Percentiles rank a stretch among this genome's conserved stretches.
Evolutionary conservation across 1,139 yeast genomes (phyloP).

Genomic region (Pneumocystis murina): DNA sequence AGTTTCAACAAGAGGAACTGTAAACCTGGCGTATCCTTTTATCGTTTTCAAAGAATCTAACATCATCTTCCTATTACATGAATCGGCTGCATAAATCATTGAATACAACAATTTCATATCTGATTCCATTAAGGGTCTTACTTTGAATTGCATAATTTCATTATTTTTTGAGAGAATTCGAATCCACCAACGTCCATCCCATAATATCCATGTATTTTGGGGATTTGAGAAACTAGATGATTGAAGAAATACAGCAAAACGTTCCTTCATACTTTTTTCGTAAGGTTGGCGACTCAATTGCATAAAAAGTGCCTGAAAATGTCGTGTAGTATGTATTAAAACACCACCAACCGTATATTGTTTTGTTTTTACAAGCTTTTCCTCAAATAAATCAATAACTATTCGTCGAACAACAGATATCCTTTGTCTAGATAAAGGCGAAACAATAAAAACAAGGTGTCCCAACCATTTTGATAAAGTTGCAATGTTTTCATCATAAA

Average conservation of each 20-base stretch:
- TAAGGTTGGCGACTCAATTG: neutral
- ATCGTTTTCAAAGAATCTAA: neutral
- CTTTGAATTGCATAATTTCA: neutral
- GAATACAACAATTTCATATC: neutral
- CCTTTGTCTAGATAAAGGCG: neutral
- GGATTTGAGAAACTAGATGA: neutral
- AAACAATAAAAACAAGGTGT: neutral
- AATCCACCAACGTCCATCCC: conserved; percentile 1
- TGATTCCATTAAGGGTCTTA: neutral
- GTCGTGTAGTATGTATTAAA: neutral
- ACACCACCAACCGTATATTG: neutral
- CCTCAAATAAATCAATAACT: neutral
- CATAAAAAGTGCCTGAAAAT: neutral
- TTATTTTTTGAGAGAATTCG: neutral
- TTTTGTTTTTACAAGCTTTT: neutral
- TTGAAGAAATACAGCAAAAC: neutral
- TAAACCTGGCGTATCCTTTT: neutral
- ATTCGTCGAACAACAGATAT: neutral
- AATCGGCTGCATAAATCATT: neutral
- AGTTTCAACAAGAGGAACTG: neutral
- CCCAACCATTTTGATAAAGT: neutral
- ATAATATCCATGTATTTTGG: neutral
- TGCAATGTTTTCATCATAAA: neutral
- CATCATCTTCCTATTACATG: neutral
- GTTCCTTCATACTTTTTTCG: neutral